A percentile compares a stretch with the other conserved stretches of the same genome.
phyloP scores from a whole-genome alignment of 306 rosid genomes.

The Macrotyloma uniflorum region DNA sequence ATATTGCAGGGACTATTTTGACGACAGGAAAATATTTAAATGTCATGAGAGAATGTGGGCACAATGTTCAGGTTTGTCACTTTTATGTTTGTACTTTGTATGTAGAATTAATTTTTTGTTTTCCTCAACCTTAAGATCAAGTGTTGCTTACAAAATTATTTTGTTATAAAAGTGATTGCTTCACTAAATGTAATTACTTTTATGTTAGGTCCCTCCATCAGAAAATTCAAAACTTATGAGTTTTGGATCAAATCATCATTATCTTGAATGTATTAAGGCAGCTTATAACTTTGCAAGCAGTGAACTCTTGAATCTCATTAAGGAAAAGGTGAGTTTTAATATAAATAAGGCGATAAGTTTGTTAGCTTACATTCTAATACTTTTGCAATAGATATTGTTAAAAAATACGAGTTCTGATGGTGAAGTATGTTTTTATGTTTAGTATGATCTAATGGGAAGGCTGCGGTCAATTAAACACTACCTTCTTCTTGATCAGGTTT shows the following conservation, averaged over 20 bases:
- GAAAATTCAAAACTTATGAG: constrained; percentile 83
- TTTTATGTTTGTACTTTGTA: constrained; percentile 22
- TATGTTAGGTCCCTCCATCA: constrained; percentile 77
- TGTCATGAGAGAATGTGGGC: constrained; percentile 99
- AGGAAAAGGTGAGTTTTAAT: constrained; percentile 74
- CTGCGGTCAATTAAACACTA: constrained; percentile 92
- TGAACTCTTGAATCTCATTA: constrained; percentile 90
- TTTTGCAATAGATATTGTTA: constrained; percentile 22
- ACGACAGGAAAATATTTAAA: constrained; percentile 97
- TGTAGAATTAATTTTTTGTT: constrained; percentile 14
- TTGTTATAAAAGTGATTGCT: neutral
- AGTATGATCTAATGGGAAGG: constrained; percentile 92
- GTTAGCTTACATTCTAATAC: constrained; percentile 20
- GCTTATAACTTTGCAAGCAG: constrained; percentile 93
- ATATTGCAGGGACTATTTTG: constrained; percentile 82
- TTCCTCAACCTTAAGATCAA: constrained; percentile 9
- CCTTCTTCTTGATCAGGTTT: constrained; percentile 99
- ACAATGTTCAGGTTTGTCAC: constrained; percentile 84
- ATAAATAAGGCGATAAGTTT: constrained; percentile 15
- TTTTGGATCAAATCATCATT: constrained; percentile 89
- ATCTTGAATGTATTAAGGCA: constrained; percentile 93
- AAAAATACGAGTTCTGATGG: constrained; percentile 37
- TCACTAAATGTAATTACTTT: constrained; percentile 39
- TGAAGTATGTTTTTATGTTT: constrained; percentile 36
- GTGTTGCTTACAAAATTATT: constrained; percentile 7